phyloP scores from a whole-genome alignment of 345 rosid species.

The Lagerstroemia speciosa region DNA sequence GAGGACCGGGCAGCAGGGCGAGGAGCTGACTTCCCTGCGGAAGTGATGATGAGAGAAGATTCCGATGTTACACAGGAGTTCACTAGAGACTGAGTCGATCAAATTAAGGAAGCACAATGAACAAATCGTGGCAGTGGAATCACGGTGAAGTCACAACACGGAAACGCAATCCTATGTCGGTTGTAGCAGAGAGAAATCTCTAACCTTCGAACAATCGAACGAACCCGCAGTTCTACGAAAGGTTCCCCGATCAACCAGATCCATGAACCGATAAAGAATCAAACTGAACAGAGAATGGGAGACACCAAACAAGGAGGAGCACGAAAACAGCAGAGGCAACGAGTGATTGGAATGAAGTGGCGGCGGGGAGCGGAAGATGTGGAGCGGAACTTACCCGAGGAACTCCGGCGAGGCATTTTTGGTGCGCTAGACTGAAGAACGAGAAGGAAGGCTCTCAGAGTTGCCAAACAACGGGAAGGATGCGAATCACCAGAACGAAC shows the following conservation, averaged over 20 bases:
- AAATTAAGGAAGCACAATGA: not conserved
- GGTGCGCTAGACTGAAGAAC: not conserved
- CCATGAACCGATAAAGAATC: too few relatives aligned
- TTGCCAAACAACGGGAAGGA: too few relatives aligned
- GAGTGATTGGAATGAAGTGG: not conserved
- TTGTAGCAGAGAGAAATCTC: too few relatives aligned
- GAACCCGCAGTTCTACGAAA: too few relatives aligned
- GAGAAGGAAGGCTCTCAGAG: not conserved
- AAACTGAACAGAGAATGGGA: too few relatives aligned
- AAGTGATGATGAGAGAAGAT: not conserved
- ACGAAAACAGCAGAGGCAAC: not conserved
- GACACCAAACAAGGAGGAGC: not conserved
- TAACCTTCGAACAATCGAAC: too few relatives aligned
- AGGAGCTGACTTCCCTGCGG: not conserved
- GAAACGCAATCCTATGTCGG: too few relatives aligned
- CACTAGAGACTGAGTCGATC: not conserved
- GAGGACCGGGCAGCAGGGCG: not conserved
- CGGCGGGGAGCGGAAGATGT: not conserved
- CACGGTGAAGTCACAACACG: too few relatives aligned
- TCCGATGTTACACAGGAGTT: not conserved
- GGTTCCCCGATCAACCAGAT: too few relatives aligned
- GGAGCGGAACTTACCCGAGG: not conserved
- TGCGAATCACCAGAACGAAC: too few relatives aligned
- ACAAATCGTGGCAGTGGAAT: too few relatives aligned
- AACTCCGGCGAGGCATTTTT: not conserved